Percentiles rank a stretch among this genome's conserved stretches.
These are phyloP conservation scores for Lachancea fermentati DNA, from an alignment of 805 yeast genomes.

Conservation along the genomic window DNA sequence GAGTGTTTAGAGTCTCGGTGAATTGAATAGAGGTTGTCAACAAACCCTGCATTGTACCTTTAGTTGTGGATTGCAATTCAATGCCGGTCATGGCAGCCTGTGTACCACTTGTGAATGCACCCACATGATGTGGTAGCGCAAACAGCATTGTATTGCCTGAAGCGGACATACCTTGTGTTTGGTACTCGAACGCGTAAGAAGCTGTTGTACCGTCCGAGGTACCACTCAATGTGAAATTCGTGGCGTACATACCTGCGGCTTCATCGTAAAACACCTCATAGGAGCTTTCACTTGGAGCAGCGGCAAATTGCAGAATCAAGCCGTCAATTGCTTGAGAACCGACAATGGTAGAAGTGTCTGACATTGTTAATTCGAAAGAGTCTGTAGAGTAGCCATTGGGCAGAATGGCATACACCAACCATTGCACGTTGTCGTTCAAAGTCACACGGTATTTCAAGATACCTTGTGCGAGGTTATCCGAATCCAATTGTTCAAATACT, in stretches of 20 bases:
- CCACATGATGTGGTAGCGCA: slow-evolving; percentile 51
- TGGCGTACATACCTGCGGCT: slow-evolving; percentile 65
- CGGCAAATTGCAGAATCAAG: slow-evolving; percentile 47
- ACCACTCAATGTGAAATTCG: slow-evolving; percentile 45
- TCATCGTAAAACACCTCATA: slow-evolving; percentile 46
- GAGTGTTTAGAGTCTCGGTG: slow-evolving; percentile 36
- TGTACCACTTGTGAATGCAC: slow-evolving; percentile 31
- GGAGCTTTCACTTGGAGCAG: slow-evolving; percentile 35
- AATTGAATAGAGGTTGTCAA: slow-evolving; percentile 37
- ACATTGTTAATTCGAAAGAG: slow-evolving; percentile 31
- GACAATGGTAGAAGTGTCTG: slow-evolving; percentile 32
- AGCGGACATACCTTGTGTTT: slow-evolving; percentile 45
- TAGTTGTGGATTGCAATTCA: slow-evolving; percentile 41
- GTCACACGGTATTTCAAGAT: slow-evolving; percentile 47
- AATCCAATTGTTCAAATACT: slow-evolving; percentile 33
- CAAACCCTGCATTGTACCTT: slow-evolving; percentile 46
- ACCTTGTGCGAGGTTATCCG: slow-evolving; percentile 33
- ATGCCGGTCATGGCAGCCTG: slow-evolving; percentile 37
- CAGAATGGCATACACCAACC: slow-evolving; percentile 48
- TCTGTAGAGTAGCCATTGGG: slow-evolving; percentile 29
- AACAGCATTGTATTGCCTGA: slow-evolving; percentile 43
- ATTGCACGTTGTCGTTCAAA: slow-evolving; percentile 41
- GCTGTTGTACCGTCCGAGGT: slow-evolving; percentile 42
- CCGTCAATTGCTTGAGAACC: slow-evolving; percentile 36
- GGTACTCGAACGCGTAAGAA: slow-evolving; percentile 43